Conservation (phyloP, 768 basidiomycete genomes). For the Tulasnella sp. region DNA sequence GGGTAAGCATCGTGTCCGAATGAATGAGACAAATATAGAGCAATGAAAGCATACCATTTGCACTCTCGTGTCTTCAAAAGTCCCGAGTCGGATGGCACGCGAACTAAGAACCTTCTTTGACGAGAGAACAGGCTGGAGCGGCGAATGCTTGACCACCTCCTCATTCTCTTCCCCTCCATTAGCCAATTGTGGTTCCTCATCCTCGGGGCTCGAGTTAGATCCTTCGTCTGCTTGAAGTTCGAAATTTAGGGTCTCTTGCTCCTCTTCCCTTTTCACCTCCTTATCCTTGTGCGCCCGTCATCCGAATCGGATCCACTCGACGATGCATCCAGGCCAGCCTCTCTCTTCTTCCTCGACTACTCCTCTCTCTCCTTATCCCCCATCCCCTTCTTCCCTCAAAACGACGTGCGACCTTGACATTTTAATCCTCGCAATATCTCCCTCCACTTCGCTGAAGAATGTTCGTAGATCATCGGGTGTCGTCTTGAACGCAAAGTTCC, state of each 20-base stretch:
- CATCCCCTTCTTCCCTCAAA: conserved; percentile 30
- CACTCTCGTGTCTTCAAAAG: conserved; percentile 93
- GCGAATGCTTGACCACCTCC: conserved; percentile 25
- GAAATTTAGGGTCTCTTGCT: conserved; percentile 14
- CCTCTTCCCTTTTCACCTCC: conserved; percentile 43
- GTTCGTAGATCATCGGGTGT: conserved; percentile 57
- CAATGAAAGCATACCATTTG: conserved; percentile 65
- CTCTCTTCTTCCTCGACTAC: conserved; percentile 27
- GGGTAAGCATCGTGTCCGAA: conserved; percentile 46
- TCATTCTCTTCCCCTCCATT: conserved; percentile 2
- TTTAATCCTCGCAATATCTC: conserved; percentile 70
- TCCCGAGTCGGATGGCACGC: conserved; percentile 81
- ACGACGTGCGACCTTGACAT: conserved; percentile 69
- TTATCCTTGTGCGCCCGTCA: conserved; percentile 21
- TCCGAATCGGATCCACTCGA: conserved; percentile 29
- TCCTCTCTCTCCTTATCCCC: conserved; percentile 30
- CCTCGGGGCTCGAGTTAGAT: neutral
- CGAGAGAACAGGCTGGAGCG: neutral
- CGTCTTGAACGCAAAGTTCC: conserved; percentile 88
- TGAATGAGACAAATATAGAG: neutral
- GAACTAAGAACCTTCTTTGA: conserved; percentile 27
- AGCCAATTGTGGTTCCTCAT: neutral
- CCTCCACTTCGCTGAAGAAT: conserved; percentile 59
- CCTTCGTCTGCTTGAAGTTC: neutral
- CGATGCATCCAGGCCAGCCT: conserved; percentile 24